Percentiles rank a stretch among this genome's conserved stretches.
Conservation (phyloP, 345 rosid genomes). For the Brassica juncea region DNA sequence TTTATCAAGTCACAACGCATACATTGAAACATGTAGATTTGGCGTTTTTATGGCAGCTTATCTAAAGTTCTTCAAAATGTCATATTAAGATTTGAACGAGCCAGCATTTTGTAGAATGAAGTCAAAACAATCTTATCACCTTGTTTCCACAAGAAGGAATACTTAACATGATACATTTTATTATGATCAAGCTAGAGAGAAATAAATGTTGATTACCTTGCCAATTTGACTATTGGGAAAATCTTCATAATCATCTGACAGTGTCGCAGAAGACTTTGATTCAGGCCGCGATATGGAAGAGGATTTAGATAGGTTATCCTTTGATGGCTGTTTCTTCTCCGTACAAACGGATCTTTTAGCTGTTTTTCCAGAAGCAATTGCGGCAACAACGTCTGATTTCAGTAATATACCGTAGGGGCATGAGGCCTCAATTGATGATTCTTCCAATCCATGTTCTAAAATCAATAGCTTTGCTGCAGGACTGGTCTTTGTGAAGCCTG, state of each 20-base stretch:
- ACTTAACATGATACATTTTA: neutral
- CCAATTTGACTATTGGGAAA: conserved; percentile 93
- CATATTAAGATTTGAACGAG: neutral
- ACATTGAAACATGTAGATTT: neutral
- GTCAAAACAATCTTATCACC: neutral
- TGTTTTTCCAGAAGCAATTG: conserved; percentile 71
- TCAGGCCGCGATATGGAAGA: conserved; percentile 41
- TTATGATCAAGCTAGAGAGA: neutral
- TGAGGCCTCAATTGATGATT: conserved; percentile 72
- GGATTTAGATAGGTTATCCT: conserved; percentile 42
- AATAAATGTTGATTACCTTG: conserved; percentile 58
- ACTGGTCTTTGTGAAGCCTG: conserved; percentile 72
- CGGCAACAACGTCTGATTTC: conserved; percentile 79
- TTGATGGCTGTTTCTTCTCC: conserved; percentile 49
- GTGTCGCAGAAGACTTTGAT: conserved; percentile 49
- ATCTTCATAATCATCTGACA: conserved; percentile 69
- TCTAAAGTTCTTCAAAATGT: neutral
- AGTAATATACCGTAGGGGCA: conserved; percentile 82
- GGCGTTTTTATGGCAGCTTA: neutral
- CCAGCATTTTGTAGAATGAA: conserved; percentile 3
- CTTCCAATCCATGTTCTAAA: conserved; percentile 74
- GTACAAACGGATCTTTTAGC: conserved; percentile 46
- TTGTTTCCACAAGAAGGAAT: no score
- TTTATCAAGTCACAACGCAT: conserved; percentile 9
- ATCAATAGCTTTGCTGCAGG: conserved; percentile 87